A percentile compares a stretch with the other conserved stretches of the same genome.
Evolutionary conservation across 2,329 filamentous ascomycete genomes (phyloP).

Genomic region (Fusarium palustre): DNA sequence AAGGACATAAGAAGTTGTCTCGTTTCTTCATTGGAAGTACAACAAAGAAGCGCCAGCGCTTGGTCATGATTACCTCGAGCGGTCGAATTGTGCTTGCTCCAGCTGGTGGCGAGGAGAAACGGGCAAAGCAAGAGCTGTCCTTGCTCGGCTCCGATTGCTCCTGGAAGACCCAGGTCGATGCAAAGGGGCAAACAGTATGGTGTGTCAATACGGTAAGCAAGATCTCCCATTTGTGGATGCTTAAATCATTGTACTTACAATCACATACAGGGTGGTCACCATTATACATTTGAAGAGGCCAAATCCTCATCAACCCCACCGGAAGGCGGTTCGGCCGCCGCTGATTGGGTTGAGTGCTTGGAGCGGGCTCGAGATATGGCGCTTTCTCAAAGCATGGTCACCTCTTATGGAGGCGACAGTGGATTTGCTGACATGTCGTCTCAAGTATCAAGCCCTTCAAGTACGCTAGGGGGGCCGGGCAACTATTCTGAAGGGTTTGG

Average conservation of each 20-base stretch:
- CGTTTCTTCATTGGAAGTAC: constrained; percentile 93
- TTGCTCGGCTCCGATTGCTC: constrained; percentile 78
- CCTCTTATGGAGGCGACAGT: constrained; percentile 74
- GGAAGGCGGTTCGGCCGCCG: constrained; percentile 75
- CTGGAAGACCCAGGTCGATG: constrained; percentile 84
- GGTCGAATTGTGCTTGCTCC: constrained; percentile 91
- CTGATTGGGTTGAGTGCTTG: constrained; percentile 93
- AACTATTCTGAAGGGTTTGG: constrained; percentile 64
- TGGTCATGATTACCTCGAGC: constrained; percentile 95
- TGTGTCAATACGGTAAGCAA: constrained; percentile 88
- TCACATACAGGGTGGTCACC: constrained; percentile 78
- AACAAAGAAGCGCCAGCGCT: constrained; percentile 89
- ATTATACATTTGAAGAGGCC: constrained; percentile 93
- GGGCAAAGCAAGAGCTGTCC: constrained; percentile 92
- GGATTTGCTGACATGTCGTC: constrained; percentile 76
- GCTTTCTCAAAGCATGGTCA: constrained; percentile 74
- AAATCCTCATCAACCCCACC: constrained; percentile 70
- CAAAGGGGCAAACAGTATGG: constrained; percentile 90
- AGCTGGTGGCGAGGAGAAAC: constrained; percentile 94
- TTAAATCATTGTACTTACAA: not conserved
- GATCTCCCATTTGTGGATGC: not conserved
- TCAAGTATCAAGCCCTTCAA: constrained; percentile 79
- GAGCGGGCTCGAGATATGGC: constrained; percentile 89
- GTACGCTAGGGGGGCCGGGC: constrained; percentile 73
- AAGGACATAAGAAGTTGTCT: constrained; percentile 87